These are phyloP conservation scores for Ceratocystis smalleyi DNA, from an alignment of 2,329 filamentous ascomycete species.

Conservation along the genomic window DNA sequence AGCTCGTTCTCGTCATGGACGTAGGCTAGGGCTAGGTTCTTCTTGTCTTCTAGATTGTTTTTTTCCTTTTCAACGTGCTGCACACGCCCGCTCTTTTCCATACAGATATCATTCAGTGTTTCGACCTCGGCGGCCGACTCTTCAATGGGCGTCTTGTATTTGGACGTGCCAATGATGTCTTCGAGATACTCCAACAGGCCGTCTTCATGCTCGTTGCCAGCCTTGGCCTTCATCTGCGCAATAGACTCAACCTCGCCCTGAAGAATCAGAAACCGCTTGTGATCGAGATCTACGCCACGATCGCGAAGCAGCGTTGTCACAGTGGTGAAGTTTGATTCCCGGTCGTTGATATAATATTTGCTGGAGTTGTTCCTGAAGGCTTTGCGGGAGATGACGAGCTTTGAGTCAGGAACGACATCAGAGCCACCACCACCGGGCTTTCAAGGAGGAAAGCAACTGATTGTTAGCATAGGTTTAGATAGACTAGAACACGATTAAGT, in stretches of 20 bases:
- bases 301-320: conserved; percentile 79
- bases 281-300: conserved; percentile 84
- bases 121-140: conserved; percentile 85
- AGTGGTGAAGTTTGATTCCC: conserved; percentile 77
- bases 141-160: conserved; percentile 94
- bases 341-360: conserved; percentile 92
- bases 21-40: conserved; percentile 79
- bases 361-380: conserved; percentile 97
- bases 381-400: conserved; percentile 73
- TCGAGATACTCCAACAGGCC: conserved; percentile 92
- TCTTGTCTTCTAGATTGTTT: conserved; percentile 83
- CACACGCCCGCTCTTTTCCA: conserved; percentile 87
- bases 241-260: conserved; percentile 98
- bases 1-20: conserved; percentile 90
- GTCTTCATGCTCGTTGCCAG: conserved; percentile 86
- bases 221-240: conserved; percentile 97
- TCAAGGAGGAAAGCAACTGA: background rate
- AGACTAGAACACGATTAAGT: background rate
- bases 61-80: conserved; percentile 98
- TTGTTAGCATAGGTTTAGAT: conserved; percentile 19
- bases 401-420: conserved; percentile 66
- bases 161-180: conserved; percentile 96
- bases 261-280: conserved; percentile 93
- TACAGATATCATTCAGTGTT: conserved; percentile 79
- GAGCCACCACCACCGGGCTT: conserved; percentile 55